Evolutionary conservation across 2,329 filamentous ascomycete species (phyloP), one percentile per base, ranked within the genome.

Genomic region (Rhinocladiella mackenziei): DNA sequence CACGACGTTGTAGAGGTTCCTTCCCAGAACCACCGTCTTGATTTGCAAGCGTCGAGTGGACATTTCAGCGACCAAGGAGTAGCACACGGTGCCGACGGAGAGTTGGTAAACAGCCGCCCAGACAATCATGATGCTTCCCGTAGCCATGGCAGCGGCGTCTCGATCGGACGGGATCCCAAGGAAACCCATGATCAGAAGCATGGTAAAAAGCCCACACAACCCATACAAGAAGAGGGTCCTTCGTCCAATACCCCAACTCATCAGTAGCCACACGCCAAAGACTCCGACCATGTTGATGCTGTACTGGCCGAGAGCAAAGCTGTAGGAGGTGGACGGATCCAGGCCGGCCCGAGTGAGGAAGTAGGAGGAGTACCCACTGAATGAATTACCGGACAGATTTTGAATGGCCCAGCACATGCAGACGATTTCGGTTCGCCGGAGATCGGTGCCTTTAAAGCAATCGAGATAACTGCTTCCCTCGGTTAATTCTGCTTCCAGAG

Each of bases 1-100:
- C 33, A 89, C 84, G 38, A 94, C 70, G 58, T 91, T 89, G 72
- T 84, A 86, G 36, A 88, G 69, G 55, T 86, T 85, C 43, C 89
- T 83, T 1, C 85, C 87, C 1, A 94, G 76, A 1, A 92, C 88
- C 14, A 94, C 84, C 0, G 89, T 94, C 71, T 95, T 95, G 70
- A 92, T 89, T 60, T 89, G 84, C 25, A 95, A 74, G 2, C 89
- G 77, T 10, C 86, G 79, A 0, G 87, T 88, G 0, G 86, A 89
- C 18, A 95, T 67, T 64, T 95, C 89, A 1, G 84, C 79, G 4
- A 94, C 88, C 7, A 94, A 77, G 0, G 87, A 92, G 68, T 94
- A 95, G 65, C 84, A 88, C 4, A 94, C 86, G 0, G 89, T 92
- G 28, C 89, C 89, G 36, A 95, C 88, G 0, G 86, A 86, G 34